Evolutionary conservation across 257 asterid species (phyloP).

Genomic region (Dorcoceras hygrometricum): DNA sequence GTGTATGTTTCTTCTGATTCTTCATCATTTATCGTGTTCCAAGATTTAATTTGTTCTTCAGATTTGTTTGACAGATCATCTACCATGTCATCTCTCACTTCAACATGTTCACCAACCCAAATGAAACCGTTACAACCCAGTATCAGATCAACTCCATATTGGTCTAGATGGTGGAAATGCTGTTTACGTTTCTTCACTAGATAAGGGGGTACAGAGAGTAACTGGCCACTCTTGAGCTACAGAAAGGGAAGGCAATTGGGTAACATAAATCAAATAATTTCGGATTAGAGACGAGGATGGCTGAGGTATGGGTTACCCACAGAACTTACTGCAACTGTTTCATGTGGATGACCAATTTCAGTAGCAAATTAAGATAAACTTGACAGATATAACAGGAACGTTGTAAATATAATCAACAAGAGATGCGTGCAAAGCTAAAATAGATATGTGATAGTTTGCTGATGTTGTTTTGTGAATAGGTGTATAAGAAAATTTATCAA

Average conservation of each 20-base stretch:
- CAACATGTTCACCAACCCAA: conserved; percentile 93
- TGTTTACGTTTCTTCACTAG: conserved; percentile 87
- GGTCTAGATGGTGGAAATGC: conserved; percentile 79
- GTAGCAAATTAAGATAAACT: too few species aligned
- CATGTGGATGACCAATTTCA: too few species aligned
- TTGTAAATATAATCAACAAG: too few species aligned
- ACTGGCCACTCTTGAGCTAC: conserved; percentile 83
- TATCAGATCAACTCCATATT: conserved; percentile 74
- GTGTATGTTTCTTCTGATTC: conserved; percentile 47
- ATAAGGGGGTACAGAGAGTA: conserved; percentile 71
- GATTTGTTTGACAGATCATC: conserved; percentile 52
- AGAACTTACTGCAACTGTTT: not conserved
- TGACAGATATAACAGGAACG: too few species aligned
- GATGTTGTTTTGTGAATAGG: not conserved
- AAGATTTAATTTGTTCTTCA: conserved; percentile 36
- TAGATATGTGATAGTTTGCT: too few species aligned
- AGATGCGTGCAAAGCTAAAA: too few species aligned
- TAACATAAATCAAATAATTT: too few species aligned
- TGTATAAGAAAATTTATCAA: not conserved
- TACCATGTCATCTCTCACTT: conserved; percentile 58
- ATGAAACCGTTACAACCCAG: conserved; percentile 88
- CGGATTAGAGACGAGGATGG: not conserved
- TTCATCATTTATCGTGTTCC: conserved; percentile 24
- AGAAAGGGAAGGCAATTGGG: not conserved
- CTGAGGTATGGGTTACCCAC: not conserved